phyloP scores from a whole-genome alignment of 306 rosid genomes.

The Vigna unguiculata region DNA sequence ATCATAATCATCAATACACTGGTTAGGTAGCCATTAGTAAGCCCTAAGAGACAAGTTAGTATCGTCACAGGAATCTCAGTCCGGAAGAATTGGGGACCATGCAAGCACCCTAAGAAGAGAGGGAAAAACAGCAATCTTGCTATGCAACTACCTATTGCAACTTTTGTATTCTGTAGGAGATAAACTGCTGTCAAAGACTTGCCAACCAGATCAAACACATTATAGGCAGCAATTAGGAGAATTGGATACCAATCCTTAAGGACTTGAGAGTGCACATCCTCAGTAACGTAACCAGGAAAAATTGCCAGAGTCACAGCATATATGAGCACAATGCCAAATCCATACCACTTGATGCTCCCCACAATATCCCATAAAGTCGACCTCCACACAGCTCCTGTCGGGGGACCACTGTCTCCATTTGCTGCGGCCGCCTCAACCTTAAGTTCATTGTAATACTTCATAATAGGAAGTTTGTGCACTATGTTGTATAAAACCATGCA shows the following conservation, averaged over 20 bases:
- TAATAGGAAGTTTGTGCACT: conserved; percentile 76
- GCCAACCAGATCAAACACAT: conserved; percentile 90
- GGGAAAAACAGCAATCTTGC: conserved; percentile 80
- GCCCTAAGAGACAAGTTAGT: conserved; percentile 81
- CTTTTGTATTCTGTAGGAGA: conserved; percentile 64
- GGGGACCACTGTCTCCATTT: conserved; percentile 65
- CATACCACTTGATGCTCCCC: conserved; percentile 81
- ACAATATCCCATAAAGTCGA: conserved; percentile 67
- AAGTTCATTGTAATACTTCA: conserved; percentile 73
- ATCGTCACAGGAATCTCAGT: conserved; percentile 79
- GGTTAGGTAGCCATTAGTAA: conserved; percentile 85
- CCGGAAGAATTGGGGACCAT: conserved; percentile 79
- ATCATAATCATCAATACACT: conserved; percentile 87
- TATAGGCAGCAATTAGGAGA: conserved; percentile 71
- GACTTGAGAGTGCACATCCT: conserved; percentile 83
- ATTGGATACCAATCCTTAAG: conserved; percentile 88
- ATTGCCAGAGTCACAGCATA: conserved; percentile 84
- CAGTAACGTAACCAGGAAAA: conserved; percentile 92
- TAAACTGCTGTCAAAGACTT: conserved; percentile 74
- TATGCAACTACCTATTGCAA: conserved; percentile 67
- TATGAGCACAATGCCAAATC: conserved; percentile 67
- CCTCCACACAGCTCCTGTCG: conserved; percentile 61
- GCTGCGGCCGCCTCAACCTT: conserved; percentile 64
- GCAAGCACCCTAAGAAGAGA: conserved; percentile 82
- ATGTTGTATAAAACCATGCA: conserved; percentile 72